These are phyloP conservation scores for Hypoxylon subgilvum DNA, from an alignment of 495 filamentous ascomycete species.

Conservation along the genomic window DNA sequence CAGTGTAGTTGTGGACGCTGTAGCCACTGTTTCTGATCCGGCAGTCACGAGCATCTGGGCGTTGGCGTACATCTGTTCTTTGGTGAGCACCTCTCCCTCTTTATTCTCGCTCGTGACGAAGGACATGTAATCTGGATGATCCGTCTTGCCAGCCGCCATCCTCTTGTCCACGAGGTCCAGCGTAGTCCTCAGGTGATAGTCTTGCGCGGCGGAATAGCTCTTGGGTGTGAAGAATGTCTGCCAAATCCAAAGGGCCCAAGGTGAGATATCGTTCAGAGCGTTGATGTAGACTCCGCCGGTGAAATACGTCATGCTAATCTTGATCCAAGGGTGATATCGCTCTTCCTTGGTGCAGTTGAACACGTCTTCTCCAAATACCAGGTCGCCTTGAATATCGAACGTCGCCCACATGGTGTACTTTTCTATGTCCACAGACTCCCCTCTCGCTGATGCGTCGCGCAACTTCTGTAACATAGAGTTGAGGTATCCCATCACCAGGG, in stretches of 20 bases:
- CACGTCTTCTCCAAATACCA: conserved; percentile 60
- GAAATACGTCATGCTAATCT: conserved; percentile 35
- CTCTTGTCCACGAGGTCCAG: conserved; percentile 30
- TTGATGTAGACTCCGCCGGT: conserved; percentile 22
- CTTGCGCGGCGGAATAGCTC: conserved; percentile 6
- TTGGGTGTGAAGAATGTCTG: conserved; percentile 13
- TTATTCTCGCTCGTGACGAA: conserved; percentile 39
- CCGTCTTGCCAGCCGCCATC: conserved; percentile 26
- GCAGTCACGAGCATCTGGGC: conserved; percentile 45
- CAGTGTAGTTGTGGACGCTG: conserved; percentile 55
- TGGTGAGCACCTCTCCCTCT: conserved; percentile 21
- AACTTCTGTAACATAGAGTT: conserved; percentile 52
- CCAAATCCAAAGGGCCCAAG: conserved; percentile 29
- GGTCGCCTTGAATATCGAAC: conserved; percentile 67
- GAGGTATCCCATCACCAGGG: conserved; percentile 48
- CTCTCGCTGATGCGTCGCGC: conserved; percentile 28
- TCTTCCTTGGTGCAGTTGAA: conserved; percentile 55
- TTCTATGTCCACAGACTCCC: conserved; percentile 42
- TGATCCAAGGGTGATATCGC: conserved; percentile 45
- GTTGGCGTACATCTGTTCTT: conserved; percentile 44
- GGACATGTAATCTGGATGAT: conserved; percentile 47
- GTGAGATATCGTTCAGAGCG: conserved; percentile 34
- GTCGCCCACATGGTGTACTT: conserved; percentile 64
- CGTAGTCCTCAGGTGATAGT: conserved; percentile 20
- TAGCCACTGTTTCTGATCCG: conserved; percentile 60